Evolutionary conservation across 1,139 yeast genomes (phyloP).

Genomic region (Wickerhamomyces sp.): DNA sequence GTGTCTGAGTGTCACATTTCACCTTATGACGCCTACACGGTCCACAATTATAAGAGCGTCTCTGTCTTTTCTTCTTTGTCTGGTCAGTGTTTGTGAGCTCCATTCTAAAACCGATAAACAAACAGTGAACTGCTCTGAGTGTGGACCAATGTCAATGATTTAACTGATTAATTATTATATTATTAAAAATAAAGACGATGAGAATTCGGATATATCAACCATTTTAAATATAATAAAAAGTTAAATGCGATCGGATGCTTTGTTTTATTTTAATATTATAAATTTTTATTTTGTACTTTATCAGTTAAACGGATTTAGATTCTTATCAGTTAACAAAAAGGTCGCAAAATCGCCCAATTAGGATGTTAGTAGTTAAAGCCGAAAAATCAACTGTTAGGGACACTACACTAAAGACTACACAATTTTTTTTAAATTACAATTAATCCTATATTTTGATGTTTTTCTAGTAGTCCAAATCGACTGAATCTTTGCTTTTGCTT

Average conservation of each 20-base stretch:
- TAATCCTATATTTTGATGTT: background rate
- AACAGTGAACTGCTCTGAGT: too few relatives aligned
- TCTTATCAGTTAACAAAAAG: background rate
- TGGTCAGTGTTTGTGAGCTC: background rate
- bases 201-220: background rate
- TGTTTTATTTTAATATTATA: too few relatives aligned
- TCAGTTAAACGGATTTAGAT: background rate
- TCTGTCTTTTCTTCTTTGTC: constrained; percentile 14
- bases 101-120: too few relatives aligned
- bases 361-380: background rate
- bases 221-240: background rate
- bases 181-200: too few relatives aligned
- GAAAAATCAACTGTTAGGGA: background rate
- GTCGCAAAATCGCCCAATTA: background rate
- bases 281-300: too few relatives aligned
- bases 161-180: too few relatives aligned
- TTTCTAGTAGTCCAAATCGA: constrained; percentile 13
- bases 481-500: constrained; percentile 1
- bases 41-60: constrained; percentile 55
- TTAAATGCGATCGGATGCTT: too few relatives aligned
- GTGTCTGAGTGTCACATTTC: constrained; percentile 47
- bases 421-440: too few relatives aligned
- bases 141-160: too few relatives aligned
- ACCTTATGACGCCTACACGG: constrained; percentile 51
- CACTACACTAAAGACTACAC: too few relatives aligned